Evolutionary conservation across 2,329 filamentous ascomycete species (phyloP).

Genomic region (Fusarium citri): DNA sequence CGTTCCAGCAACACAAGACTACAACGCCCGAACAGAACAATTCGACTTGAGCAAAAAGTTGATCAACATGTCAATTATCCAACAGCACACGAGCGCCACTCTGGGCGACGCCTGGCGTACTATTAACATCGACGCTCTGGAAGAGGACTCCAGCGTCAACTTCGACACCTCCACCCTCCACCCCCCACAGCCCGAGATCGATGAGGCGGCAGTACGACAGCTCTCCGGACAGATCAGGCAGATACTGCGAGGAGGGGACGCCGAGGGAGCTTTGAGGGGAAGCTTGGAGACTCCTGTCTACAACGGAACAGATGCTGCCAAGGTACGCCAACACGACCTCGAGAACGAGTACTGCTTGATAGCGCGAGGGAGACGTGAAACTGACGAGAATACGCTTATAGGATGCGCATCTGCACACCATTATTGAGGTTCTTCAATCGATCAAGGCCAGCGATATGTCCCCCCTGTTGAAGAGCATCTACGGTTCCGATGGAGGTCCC

Average conservation of each 20-base stretch:
- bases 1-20: slow-evolving; percentile 4
- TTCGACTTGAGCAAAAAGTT: neutral
- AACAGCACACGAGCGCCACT: slow-evolving; percentile 70
- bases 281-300: slow-evolving; percentile 89
- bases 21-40: slow-evolving; percentile 4
- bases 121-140: slow-evolving; percentile 92
- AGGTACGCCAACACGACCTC: slow-evolving; percentile 56
- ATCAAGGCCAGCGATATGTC: slow-evolving; percentile 98
- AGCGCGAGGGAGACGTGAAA: neutral
- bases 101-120: slow-evolving; percentile 80
- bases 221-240: slow-evolving; percentile 86
- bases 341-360: neutral
- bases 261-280: slow-evolving; percentile 85
- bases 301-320: slow-evolving; percentile 67
- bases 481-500: slow-evolving; percentile 79
- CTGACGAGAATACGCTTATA: slow-evolving; percentile 52
- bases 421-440: slow-evolving; percentile 93
- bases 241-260: slow-evolving; percentile 85
- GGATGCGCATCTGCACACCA: slow-evolving; percentile 87
- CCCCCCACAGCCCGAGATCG: slow-evolving; percentile 78
- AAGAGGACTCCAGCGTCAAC: slow-evolving; percentile 90
- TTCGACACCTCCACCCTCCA: slow-evolving; percentile 89
- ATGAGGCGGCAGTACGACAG: slow-evolving; percentile 81
- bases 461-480: slow-evolving; percentile 84
- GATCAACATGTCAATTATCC: slow-evolving; percentile 71